Conservation (phyloP, 2,329 filamentous ascomycete species). For the Fusarium beomiforme region DNA sequence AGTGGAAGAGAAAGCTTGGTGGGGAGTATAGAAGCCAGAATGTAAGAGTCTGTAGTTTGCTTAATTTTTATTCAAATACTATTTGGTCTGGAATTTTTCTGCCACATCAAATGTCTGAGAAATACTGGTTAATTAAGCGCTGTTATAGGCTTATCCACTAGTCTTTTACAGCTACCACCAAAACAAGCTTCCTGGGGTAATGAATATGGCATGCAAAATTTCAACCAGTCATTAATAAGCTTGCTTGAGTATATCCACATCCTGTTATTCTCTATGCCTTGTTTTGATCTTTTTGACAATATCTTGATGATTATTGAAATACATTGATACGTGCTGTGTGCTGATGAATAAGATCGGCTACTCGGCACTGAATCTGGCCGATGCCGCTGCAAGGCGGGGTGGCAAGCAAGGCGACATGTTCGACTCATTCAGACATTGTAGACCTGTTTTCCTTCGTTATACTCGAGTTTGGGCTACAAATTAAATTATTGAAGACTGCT, state of each 20-base stretch:
- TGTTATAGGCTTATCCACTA: no score
- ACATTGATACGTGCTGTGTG: neutral
- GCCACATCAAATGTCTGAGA: no score
- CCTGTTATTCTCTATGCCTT: no score
- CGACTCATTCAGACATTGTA: neutral
- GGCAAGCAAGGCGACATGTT: neutral
- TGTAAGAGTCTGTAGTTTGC: no score
- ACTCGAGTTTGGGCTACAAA: rapidly evolving
- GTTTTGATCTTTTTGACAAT: neutral
- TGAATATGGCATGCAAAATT: neutral
- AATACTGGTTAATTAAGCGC: no score
- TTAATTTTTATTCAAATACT: no score
- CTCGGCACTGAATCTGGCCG: neutral
- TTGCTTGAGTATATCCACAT: rapidly evolving
- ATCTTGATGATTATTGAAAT: neutral
- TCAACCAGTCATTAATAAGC: neutral
- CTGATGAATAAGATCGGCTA: neutral
- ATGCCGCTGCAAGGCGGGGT: neutral
- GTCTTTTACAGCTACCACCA: neutral
- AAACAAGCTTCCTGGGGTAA: neutral
- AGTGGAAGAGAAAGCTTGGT: no score
- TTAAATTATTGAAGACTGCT: rapidly evolving
- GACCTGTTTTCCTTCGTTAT: rapidly evolving
- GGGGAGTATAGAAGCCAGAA: no score
- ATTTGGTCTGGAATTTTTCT: no score